Percentiles rank a stretch among this genome's conserved stretches.
These are phyloP conservation scores for Pyricularia pennisetigena DNA, from an alignment of 2,329 filamentous ascomycete species.

Conservation along the genomic window DNA sequence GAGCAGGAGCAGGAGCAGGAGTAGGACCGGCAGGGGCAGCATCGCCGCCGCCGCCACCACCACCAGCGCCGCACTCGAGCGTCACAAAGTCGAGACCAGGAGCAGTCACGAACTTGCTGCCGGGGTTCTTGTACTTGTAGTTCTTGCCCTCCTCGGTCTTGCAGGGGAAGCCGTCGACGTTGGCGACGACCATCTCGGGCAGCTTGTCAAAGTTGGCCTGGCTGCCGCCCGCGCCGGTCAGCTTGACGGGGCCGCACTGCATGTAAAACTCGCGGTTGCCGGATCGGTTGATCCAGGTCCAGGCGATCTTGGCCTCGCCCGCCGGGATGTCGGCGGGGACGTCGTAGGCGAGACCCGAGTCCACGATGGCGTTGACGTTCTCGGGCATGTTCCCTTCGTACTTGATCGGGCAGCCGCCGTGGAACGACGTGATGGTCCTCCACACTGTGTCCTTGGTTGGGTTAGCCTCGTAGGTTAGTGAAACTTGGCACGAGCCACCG, in stretches of 20 bases:
- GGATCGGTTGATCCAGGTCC: conserved; percentile 91
- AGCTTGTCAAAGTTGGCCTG: conserved; percentile 48
- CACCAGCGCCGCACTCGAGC: neutral
- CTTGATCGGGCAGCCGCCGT: conserved; percentile 71
- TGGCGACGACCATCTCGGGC: conserved; percentile 68
- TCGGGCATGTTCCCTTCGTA: conserved; percentile 48
- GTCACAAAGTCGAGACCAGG: neutral
- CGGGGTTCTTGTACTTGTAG: conserved; percentile 58
- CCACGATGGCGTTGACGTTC: conserved; percentile 33
- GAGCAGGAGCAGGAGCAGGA: neutral
- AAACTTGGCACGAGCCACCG: conserved; percentile 86
- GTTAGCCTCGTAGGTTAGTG: conserved; percentile 66
- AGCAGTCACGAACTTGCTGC: conserved; percentile 20
- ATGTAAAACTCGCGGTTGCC: conserved; percentile 97
- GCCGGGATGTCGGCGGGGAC: conserved; percentile 63
- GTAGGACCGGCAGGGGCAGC: neutral
- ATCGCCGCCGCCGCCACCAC: neutral
- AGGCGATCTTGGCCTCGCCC: conserved; percentile 74
- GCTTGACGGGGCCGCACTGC: conserved; percentile 74
- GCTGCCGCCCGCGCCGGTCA: conserved; percentile 39
- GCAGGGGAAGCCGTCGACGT: conserved; percentile 47
- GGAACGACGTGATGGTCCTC: conserved; percentile 83
- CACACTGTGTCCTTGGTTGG: conserved; percentile 60
- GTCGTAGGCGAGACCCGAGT: conserved; percentile 49
- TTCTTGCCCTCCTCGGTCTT: conserved; percentile 42